Percentiles rank a stretch among this genome's conserved stretches.
Evolutionary conservation across 306 rosid genomes (phyloP).

Genomic region (Comarum palustre): DNA sequence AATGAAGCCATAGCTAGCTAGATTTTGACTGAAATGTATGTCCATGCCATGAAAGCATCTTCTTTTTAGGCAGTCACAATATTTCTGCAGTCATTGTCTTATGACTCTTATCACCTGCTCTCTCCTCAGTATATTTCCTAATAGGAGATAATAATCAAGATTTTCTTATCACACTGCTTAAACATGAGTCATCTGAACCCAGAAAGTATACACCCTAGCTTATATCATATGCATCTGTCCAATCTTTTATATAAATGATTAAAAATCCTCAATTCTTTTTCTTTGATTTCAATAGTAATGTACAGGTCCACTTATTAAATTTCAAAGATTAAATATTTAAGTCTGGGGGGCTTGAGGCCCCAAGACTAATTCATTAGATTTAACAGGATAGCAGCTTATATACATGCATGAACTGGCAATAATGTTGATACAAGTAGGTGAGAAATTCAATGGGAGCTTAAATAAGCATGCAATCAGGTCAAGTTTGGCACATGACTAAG

Average conservation of each 20-base stretch:
- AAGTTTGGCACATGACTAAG: neutral
- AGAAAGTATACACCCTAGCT: neutral
- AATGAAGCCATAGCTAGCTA: neutral
- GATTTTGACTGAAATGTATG: neutral
- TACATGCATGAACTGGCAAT: neutral
- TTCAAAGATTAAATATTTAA: neutral
- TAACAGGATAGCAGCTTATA: neutral
- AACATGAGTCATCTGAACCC: neutral
- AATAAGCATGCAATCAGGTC: conserved; percentile 7
- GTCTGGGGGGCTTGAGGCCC: neutral
- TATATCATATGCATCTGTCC: neutral
- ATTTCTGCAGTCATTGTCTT: neutral
- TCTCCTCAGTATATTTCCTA: neutral
- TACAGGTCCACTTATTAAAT: neutral
- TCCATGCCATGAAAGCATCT: conserved; percentile 4
- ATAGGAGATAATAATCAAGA: neutral
- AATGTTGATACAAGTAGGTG: conserved; percentile 2
- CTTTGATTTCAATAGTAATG: neutral
- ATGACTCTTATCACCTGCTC: neutral
- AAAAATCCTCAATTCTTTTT: neutral
- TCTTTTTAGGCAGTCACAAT: neutral
- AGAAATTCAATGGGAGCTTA: conserved; percentile 7
- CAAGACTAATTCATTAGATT: neutral
- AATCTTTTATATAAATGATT: neutral
- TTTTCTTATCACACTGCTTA: neutral